phyloP scores from a whole-genome alignment of 2,329 filamentous ascomycete genomes.

The Sphaerulina vaccinii region DNA sequence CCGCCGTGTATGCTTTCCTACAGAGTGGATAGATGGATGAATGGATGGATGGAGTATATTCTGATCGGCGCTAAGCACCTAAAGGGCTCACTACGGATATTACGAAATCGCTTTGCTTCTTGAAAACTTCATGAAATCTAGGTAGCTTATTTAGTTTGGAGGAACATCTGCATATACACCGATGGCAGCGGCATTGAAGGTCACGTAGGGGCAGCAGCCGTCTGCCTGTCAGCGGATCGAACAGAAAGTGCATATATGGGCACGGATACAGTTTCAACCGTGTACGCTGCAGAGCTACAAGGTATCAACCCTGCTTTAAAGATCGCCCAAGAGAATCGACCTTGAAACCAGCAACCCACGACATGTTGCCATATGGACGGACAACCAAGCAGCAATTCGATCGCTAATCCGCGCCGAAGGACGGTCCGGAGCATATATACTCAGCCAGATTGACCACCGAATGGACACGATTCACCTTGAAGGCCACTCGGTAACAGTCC shows the following conservation, averaged over 20 bases:
- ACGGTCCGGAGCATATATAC: not conserved
- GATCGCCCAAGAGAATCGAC: not conserved
- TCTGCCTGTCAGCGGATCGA: not conserved
- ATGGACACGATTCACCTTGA: not conserved
- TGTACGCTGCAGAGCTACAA: slow-evolving; percentile 4
- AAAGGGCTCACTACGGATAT: too few relatives aligned
- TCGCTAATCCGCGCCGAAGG: slow-evolving; percentile 1
- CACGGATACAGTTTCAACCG: not conserved
- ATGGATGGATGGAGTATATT: too few relatives aligned
- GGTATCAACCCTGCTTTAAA: not conserved
- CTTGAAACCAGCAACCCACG: not conserved
- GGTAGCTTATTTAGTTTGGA: too few relatives aligned
- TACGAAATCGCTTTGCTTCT: too few relatives aligned
- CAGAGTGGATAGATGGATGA: too few relatives aligned
- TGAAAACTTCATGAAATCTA: too few relatives aligned
- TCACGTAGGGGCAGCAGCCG: slow-evolving; percentile 3
- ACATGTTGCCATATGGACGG: not conserved
- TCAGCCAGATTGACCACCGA: not conserved
- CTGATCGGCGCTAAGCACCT: too few relatives aligned
- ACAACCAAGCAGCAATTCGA: slow-evolving; percentile 3
- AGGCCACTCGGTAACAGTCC: not conserved
- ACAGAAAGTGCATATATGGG: not conserved
- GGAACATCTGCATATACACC: slow-evolving; percentile 1
- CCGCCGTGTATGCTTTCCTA: too few relatives aligned
- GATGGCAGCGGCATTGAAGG: slow-evolving; percentile 1